Evolutionary conservation across 139 green algal species (phyloP).

Genomic region (Yamagishiella unicocca): DNA sequence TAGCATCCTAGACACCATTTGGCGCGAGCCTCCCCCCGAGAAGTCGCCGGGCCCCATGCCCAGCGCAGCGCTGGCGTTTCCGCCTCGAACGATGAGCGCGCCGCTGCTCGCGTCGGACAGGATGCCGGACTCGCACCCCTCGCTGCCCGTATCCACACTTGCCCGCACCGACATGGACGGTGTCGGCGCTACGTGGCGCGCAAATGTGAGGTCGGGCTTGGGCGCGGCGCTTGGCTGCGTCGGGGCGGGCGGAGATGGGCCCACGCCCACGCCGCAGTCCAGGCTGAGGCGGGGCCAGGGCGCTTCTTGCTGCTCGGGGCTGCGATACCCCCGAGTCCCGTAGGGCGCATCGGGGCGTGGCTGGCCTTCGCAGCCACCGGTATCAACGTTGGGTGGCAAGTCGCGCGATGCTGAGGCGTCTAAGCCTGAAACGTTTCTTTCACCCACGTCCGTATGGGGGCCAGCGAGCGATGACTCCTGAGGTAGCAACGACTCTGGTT

Average conservation of each 20-base stretch:
- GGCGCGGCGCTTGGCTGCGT: too few species aligned
- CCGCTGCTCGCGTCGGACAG: constrained; percentile 1
- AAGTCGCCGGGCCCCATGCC: not conserved
- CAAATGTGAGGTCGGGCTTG: too few species aligned
- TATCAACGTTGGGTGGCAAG: too few species aligned
- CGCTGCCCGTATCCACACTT: not conserved
- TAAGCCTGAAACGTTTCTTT: too few species aligned
- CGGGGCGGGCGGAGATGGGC: not conserved
- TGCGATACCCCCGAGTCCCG: too few species aligned
- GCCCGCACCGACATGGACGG: not conserved
- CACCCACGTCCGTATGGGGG: too few species aligned
- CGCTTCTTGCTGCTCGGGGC: not conserved
- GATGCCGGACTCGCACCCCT: not conserved
- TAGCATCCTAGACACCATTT: constrained; percentile 3
- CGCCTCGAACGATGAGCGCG: not conserved
- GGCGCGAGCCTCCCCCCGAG: not conserved
- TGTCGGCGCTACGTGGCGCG: too few species aligned
- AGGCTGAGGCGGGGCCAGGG: not conserved
- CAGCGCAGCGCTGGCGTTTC: not conserved
- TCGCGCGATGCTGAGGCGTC: too few species aligned
- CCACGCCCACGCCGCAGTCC: constrained; percentile 2
- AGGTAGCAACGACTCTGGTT: too few species aligned
- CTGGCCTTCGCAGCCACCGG: too few species aligned
- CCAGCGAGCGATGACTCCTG: too few species aligned
- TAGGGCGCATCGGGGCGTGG: too few species aligned